Evolutionary conservation across 225 moss, liverwort and hornwort species (phyloP).

Genomic region (Anthoceros angustus): DNA sequence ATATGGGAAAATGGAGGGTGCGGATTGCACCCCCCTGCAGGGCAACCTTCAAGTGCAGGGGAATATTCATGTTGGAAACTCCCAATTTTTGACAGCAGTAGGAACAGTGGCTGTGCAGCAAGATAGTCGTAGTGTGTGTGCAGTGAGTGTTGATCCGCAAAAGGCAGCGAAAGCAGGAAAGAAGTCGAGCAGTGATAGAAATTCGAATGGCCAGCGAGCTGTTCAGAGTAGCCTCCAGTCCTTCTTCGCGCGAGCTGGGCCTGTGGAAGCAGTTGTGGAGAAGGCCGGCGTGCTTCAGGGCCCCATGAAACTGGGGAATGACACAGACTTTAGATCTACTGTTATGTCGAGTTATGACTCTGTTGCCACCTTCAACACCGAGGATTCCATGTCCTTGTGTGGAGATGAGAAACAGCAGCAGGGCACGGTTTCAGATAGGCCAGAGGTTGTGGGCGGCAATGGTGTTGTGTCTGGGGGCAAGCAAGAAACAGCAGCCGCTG

Average conservation of each 20-base stretch:
- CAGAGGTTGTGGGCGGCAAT: conserved; percentile 13
- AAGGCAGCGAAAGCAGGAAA: no score
- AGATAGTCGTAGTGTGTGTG: no score
- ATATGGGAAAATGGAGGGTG: no score
- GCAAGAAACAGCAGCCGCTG: conserved; percentile 26
- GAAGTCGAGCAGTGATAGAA: background rate
- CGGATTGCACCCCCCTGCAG: no score
- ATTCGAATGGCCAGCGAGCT: conserved; percentile 12
- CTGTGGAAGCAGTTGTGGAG: background rate
- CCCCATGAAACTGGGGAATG: no score
- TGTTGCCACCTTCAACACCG: background rate
- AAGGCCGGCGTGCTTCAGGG: background rate
- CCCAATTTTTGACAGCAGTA: conserved; percentile 6
- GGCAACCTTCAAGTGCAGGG: no score
- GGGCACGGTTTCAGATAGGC: conserved; percentile 8
- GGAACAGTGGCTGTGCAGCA: no score
- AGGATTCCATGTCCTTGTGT: conserved; percentile 5
- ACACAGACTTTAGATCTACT: no score
- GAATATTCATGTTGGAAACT: no score
- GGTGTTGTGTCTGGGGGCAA: conserved; percentile 7
- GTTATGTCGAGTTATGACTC: no score
- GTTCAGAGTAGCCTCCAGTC: conserved; percentile 39
- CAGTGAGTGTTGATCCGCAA: conserved; percentile 2
- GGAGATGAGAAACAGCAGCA: conserved; percentile 7
- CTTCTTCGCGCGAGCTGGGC: conserved; percentile 22